Evolutionary conservation across 1,284 basidiomycete species (phyloP).

Genomic region (Neolentinus lepideus): DNA sequence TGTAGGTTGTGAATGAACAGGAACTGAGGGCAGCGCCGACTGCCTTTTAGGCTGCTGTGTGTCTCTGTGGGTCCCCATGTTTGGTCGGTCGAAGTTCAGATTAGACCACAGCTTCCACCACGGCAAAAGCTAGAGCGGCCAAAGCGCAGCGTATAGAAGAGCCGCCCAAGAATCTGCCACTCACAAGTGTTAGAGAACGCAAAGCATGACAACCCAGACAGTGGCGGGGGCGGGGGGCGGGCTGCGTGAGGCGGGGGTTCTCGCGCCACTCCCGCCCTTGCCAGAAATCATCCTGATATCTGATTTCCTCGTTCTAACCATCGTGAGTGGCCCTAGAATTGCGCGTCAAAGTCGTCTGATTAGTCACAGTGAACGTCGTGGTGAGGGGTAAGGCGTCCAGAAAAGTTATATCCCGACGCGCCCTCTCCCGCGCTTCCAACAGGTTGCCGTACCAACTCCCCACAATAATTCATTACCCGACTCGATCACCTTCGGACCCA

Average conservation of each 20-base stretch:
- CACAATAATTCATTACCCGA: background rate
- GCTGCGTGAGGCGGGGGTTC: no score
- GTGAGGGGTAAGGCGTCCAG: no score
- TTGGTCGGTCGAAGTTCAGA: background rate
- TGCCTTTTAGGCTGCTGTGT: background rate
- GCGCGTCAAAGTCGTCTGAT: no score
- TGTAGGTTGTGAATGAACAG: background rate
- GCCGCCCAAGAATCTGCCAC: background rate
- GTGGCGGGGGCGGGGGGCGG: no score
- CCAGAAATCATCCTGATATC: no score
- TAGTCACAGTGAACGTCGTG: no score
- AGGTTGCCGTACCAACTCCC: background rate
- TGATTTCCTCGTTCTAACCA: no score
- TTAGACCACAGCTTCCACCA: background rate
- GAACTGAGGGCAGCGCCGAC: background rate
- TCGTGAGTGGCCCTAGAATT: no score
- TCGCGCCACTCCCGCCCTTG: no score
- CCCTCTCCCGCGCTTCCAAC: background rate
- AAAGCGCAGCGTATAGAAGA: background rate
- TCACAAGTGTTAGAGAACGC: background rate
- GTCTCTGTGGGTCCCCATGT: conserved; percentile 2
- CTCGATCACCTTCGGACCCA: background rate
- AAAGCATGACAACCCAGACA: no score
- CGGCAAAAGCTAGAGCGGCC: background rate
- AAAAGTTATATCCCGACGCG: background rate